Evolutionary conservation across 257 asterid species (phyloP), one percentile per base, ranked within the genome.

Genomic region (Nyctanthes arbortristis): DNA sequence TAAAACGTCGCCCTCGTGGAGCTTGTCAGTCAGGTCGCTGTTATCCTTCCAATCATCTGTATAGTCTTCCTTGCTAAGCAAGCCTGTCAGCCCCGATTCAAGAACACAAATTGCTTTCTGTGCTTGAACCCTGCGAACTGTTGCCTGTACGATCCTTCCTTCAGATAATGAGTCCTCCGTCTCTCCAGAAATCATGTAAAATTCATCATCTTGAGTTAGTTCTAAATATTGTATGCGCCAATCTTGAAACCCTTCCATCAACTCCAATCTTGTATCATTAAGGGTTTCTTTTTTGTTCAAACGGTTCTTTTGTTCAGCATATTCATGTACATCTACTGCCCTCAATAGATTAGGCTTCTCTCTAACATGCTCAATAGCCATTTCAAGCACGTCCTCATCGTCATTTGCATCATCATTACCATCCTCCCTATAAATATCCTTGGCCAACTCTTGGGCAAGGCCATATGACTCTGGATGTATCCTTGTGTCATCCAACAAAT

Each of bases 201-300:
- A 93, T 76, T 84, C 96, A 27, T 93, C 99, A 75, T 93, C 99
- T 79, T 81, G 93, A 76, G 81, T 84, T 60, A 90, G 95, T 70
- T 85, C 96, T 54, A 65, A 83, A 72, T 76, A 87, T 45, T 85
- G 83, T 66, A 78, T 84, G 20, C 99, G 96, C 73, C 94, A 85
- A 82, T 93, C 97, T 81, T 89, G 96, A 69, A 93, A 93, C 31
- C 97, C 99, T 75, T 91, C 95, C 68, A 93, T 87, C 80, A 93
- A 79, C 80, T 93, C 99, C 83, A 89, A 81, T 69, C 90, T 80
- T 72, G 91, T 91, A 68, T 82, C 93, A 73, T 86, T 81, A 32
- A 93, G 96, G 39, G 99, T 93, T 78, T 91, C 96, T 57, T 81
- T 87, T 80, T 89, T 87, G 78, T 77, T 81, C 62, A 73, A 65